Evolutionary conservation across 306 rosid genomes (phyloP).

Genomic region (Castanopsis chinensis): DNA sequence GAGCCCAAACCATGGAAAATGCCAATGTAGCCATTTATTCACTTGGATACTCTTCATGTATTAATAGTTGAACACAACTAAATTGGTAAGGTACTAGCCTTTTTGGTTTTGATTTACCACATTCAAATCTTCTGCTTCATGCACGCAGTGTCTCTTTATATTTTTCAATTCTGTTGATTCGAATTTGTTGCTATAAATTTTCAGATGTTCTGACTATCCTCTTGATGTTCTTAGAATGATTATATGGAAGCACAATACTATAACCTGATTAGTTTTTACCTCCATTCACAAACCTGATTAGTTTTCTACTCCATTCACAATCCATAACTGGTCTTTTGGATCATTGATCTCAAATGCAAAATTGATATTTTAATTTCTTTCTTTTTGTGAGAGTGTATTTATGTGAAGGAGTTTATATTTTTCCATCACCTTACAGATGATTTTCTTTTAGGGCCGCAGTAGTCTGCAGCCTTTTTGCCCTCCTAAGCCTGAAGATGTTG

Average conservation of each 20-base stretch:
- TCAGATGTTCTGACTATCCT: no score
- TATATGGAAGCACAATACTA: not conserved
- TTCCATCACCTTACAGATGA: constrained; percentile 18
- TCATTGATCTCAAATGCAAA: not conserved
- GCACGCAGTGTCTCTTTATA: not conserved
- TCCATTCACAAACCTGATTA: not conserved
- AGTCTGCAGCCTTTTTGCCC: constrained; percentile 76
- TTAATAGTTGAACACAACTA: not conserved
- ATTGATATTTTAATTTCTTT: not conserved
- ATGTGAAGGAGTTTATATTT: not conserved
- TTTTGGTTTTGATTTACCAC: not conserved
- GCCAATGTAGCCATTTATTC: not conserved
- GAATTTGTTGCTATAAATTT: not conserved
- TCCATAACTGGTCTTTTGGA: not conserved
- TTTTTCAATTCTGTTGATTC: not conserved
- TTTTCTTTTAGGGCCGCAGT: constrained; percentile 67
- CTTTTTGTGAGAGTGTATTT: constrained; percentile 7
- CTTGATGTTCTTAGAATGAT: not conserved
- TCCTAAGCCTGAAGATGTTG: constrained; percentile 81
- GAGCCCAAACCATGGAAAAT: not conserved
- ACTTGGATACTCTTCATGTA: not conserved
- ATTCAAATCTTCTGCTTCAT: not conserved
- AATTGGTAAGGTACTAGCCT: not conserved
- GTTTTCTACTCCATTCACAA: not conserved
- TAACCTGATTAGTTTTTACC: not conserved